phyloP scores from a whole-genome alignment of 1,139 yeast species.

The Ogataea hybrid region DNA sequence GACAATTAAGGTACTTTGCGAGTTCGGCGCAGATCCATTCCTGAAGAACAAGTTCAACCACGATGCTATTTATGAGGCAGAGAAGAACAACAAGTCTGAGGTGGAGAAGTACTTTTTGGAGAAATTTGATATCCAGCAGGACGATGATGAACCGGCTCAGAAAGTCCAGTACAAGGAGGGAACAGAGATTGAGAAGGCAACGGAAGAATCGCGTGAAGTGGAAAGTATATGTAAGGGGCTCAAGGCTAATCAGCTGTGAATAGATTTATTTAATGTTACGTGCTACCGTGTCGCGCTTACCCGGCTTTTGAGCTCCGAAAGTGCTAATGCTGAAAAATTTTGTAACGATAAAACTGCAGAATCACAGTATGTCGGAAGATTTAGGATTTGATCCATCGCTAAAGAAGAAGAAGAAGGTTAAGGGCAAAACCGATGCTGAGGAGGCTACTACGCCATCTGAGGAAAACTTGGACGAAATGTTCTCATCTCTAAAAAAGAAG shows the following conservation, averaged over 20 bases:
- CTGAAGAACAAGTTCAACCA: conserved; percentile 71
- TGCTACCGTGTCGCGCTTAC: conserved; percentile 8
- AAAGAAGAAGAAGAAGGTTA: conserved; percentile 85
- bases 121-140: conserved; percentile 70
- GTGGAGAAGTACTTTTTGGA: conserved; percentile 71
- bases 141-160: conserved; percentile 40
- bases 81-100: conserved; percentile 61
- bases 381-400: conserved; percentile 75
- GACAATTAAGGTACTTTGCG: conserved; percentile 67
- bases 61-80: conserved; percentile 89
- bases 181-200: conserved; percentile 37
- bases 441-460: conserved; percentile 28
- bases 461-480: conserved; percentile 46
- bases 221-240: conserved; percentile 22
- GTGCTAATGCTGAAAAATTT: conserved; percentile 9
- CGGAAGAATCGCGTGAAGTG: conserved; percentile 13
- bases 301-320: conserved; percentile 1
- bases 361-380: conserved; percentile 40
- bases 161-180: conserved; percentile 48
- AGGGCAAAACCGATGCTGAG: conserved; percentile 40
- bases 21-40: conserved; percentile 79
- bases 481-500: conserved; percentile 55
- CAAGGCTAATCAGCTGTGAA: conserved; percentile 13
- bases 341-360: conserved; percentile 4
- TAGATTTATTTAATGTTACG: conserved; percentile 3